phyloP scores from a whole-genome alignment of 2,329 filamentous ascomycete genomes.

The Diplodia seriata region DNA sequence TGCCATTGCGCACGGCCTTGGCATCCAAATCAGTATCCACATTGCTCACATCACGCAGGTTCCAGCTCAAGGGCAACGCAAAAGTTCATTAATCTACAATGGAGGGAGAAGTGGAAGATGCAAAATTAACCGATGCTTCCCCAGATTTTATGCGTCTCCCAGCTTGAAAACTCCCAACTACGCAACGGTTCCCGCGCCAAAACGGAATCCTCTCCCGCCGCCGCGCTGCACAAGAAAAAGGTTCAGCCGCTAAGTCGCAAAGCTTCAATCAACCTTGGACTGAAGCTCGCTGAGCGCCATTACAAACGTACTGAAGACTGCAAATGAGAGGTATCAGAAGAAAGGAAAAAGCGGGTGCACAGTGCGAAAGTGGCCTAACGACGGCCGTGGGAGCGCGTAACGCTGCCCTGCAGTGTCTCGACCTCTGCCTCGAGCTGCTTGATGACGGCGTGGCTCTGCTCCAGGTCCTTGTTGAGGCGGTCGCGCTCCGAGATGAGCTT shows the following conservation, averaged over 20 bases:
- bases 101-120: constrained; percentile 29
- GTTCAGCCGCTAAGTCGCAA: constrained; percentile 26
- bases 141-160: constrained; percentile 31
- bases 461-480: constrained; percentile 98
- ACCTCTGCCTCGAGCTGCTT: constrained; percentile 92
- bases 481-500: constrained; percentile 99
- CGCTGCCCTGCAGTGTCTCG: constrained; percentile 65
- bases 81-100: constrained; percentile 33
- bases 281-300: constrained; percentile 39
- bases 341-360: constrained; percentile 42
- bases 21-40: background rate
- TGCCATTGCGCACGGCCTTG: constrained; percentile 12
- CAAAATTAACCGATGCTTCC: constrained; percentile 31
- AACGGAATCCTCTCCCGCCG: constrained; percentile 24
- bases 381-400: constrained; percentile 89
- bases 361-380: constrained; percentile 64
- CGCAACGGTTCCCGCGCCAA: constrained; percentile 30
- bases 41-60: background rate
- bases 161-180: constrained; percentile 28
- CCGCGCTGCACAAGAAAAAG: constrained; percentile 8
- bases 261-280: constrained; percentile 24
- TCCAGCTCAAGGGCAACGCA: constrained; percentile 6
- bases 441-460: constrained; percentile 91
- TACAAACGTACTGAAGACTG: constrained; percentile 50
- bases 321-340: constrained; percentile 51